Base-by-base conservation (phyloP, 768 basidiomycete species). In the Leccinum rimulosum region DNA sequence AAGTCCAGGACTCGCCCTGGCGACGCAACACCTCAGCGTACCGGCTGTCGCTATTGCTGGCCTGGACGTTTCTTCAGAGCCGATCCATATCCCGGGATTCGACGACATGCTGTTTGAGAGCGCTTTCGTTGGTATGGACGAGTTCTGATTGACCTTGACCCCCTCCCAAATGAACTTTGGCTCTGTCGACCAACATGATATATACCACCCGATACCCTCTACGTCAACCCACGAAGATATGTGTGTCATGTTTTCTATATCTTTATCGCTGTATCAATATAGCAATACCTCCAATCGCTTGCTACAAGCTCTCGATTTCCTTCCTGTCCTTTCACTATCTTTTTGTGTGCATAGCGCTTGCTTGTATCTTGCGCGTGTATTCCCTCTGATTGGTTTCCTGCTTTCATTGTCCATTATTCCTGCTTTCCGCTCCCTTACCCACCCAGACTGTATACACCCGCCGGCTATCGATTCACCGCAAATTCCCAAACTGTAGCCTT, bases 101-200 rank as follows among this genome's bases (percentile, higher is more conserved):
- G 67, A 68, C 28, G 67, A 69, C 10, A 43, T 43, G 19, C 57
- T 66, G 56, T 64, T 66, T 11, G 59, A 64, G 9, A 33, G 49
- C 7, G 6, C 54, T 3, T 64, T 68, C 2, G 40, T 43, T 4
- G 10, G 40, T n/a, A 57, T 69, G 51, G 45, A 58, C 2, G 67
- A 2, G 2, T 68, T 64, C 22, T 66, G 55, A 64, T 35, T 14
- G 17, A 2, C 2, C 19, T n/a, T 19, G 27, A 15, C 3, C 33
- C 4, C 10, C 10, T 9, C 27, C 28, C 43, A 59, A 59, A 22
- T 4, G 38, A 36, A 27, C 27, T 28, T 30, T 1, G 15, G 31
- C 31, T 6, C 55, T 10, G 27, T 28, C 28, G 3, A 36, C 19
- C 43, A 54, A 58, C 17, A 43, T n/a, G 55, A 47, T 25, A 58